Base-by-base conservation (phyloP, 2,329 filamentous ascomycete genomes). In the Trichocomaceae sp. region DNA sequence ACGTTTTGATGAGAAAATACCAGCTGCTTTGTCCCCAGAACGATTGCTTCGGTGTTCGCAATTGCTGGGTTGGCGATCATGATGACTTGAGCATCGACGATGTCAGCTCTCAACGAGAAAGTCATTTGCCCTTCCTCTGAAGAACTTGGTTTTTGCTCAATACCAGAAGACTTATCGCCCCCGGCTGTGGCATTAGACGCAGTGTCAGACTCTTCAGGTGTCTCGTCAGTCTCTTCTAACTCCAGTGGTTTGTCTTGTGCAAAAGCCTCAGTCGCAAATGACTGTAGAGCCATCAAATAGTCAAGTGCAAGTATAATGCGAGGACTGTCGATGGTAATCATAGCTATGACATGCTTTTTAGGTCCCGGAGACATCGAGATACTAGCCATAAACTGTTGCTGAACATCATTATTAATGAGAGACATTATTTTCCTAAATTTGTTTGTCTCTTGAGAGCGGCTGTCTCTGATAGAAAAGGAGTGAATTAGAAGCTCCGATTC, bases 371-470 rank as follows among this genome's bases (percentile, higher is more conserved):
- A 90, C 72, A 99, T 95, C 0, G 91, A 95, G 3, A 99, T 77
- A 67, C 88, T 96, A 17, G 93, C 93, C 93, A 99, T 99, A 66
- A 99, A 91, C 64, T 99, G 95, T 69, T 97, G 91, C 46, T 84
- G 82, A 53, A 93, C 90, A 54, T 91, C 87, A 62, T 90, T 92
- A 71, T 96, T 97, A 65, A 91, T 90, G 54, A 95, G 85, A 1
- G 91, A 91, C 93, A 99, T 97, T 73, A 99, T 96, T 69, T 92
- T 95, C 50, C 90, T 84, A 79, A 95, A 99, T 67, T 95, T 96
- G 76, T 96, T 99, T 5, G 86, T 88, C 63, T 95, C 91, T 52
- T 83, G 82, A 4, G 84, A 85, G n/a, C 95, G 85, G 59, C 87
- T 96, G 69, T 99, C 93, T 54, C 88, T 83, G 60, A 97, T 96